Percentiles rank a stretch among this genome's conserved stretches.
Conservation (phyloP, 2,329 filamentous ascomycete species). For the Stemphylium beticola region DNA sequence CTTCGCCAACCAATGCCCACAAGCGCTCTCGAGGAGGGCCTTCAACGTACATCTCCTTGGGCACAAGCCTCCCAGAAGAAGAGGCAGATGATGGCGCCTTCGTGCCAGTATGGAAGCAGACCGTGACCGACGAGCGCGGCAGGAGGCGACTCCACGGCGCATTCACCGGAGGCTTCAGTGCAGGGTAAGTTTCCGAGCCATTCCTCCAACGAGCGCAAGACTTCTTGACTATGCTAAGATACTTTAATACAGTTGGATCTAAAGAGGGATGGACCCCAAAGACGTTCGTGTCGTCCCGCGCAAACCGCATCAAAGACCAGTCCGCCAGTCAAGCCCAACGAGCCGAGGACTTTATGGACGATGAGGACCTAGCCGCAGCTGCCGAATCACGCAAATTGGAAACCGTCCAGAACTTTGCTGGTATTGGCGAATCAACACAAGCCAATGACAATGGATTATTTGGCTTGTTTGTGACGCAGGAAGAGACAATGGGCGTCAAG, state of each 20-base stretch:
- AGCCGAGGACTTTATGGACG: constrained; percentile 96
- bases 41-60: constrained; percentile 55
- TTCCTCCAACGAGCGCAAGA: constrained; percentile 24
- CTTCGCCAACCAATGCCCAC: constrained; percentile 60
- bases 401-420: constrained; percentile 75
- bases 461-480: constrained; percentile 73
- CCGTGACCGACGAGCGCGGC: constrained; percentile 90
- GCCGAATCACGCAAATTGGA: constrained; percentile 78
- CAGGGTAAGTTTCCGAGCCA: constrained; percentile 69
- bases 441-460: constrained; percentile 63
- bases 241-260: constrained; percentile 97
- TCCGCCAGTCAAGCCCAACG: constrained; percentile 63
- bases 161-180: constrained; percentile 95
- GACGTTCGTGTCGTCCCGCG: constrained; percentile 87
- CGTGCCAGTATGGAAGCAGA: constrained; percentile 97
- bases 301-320: constrained; percentile 74
- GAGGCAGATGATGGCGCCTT: constrained; percentile 89
- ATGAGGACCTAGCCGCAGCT: constrained; percentile 88
- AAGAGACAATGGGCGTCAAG: constrained; percentile 86
- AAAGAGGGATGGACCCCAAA: constrained; percentile 97
- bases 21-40: constrained; percentile 70
- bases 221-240: constrained; percentile 63
- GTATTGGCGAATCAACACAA: constrained; percentile 71
- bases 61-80: constrained; percentile 80
- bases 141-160: constrained; percentile 91